phyloP scores from a whole-genome alignment of 352 stramenopile species.

The Elongisporangium prolatum region DNA sequence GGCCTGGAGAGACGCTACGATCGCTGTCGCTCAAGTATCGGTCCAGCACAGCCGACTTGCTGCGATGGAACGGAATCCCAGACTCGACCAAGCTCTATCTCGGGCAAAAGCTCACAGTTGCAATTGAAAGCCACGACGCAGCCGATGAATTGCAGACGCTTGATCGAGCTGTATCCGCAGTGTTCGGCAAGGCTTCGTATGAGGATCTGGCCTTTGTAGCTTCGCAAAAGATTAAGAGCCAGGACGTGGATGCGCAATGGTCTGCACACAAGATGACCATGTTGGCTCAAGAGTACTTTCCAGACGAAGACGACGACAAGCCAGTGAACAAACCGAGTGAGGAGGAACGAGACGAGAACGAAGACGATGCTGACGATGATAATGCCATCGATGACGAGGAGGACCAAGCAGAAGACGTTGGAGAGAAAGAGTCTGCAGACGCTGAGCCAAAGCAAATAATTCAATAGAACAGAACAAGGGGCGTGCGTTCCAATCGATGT shows the following conservation, averaged over 20 bases:
- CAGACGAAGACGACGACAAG: slow-evolving; percentile 26
- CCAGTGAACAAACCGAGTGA: slow-evolving; percentile 1
- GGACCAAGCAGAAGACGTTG: slow-evolving; percentile 8
- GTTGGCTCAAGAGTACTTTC: slow-evolving; percentile 68
- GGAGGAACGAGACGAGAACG: slow-evolving; percentile 9
- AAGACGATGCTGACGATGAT: slow-evolving; percentile 22
- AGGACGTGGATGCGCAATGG: slow-evolving; percentile 54
- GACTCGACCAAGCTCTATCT: slow-evolving; percentile 72
- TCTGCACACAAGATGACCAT: slow-evolving; percentile 43
- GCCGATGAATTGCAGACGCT: slow-evolving; percentile 58
- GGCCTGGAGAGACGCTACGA: slow-evolving; percentile 58
- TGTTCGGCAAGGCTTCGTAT: slow-evolving; percentile 55
- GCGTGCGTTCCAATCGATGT: neutral
- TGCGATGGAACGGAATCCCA: slow-evolving; percentile 63
- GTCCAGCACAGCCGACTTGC: slow-evolving; percentile 58
- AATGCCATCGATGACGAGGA: slow-evolving; percentile 25
- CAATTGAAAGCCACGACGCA: slow-evolving; percentile 36
- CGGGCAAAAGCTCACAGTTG: slow-evolving; percentile 71
- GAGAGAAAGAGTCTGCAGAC: slow-evolving; percentile 2
- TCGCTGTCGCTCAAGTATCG: slow-evolving; percentile 78
- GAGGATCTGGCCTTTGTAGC: slow-evolving; percentile 65
- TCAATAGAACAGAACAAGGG: slow-evolving; percentile 7
- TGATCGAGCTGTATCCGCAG: slow-evolving; percentile 35
- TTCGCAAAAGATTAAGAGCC: slow-evolving; percentile 47
- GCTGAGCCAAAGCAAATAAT: slow-evolving; percentile 1